Evolutionary conservation across 140 eudicot species (phyloP).

Genomic region (Cichorium intybus): DNA sequence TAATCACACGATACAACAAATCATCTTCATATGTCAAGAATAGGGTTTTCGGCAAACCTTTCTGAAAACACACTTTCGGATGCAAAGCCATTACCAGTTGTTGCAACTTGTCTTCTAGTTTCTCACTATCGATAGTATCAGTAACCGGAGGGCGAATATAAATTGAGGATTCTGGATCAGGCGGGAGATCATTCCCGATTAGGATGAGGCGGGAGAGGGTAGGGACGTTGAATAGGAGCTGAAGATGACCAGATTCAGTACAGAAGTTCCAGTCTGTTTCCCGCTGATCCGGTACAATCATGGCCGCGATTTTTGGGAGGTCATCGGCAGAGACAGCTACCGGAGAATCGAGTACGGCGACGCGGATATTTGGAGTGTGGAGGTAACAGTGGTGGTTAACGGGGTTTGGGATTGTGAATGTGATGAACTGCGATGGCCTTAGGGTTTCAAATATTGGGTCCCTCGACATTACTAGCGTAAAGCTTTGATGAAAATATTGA

Average conservation of each 20-base stretch:
- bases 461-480: conserved; percentile 33
- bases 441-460: conserved; percentile 47
- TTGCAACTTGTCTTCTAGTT: conserved; percentile 26
- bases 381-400: conserved; percentile 15
- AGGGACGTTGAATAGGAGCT: conserved; percentile 46
- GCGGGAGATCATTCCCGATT: conserved; percentile 41
- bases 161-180: conserved; percentile 11
- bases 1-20: conserved; percentile 39
- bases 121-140: not conserved
- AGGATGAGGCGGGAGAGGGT: conserved; percentile 74
- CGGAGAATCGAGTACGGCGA: conserved; percentile 83
- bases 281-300: conserved; percentile 67
- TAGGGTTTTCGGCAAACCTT: conserved; percentile 39
- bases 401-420: conserved; percentile 65
- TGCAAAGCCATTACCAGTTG: conserved; percentile 56
- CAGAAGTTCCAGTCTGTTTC: conserved; percentile 84
- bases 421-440: conserved; percentile 67
- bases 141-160: conserved; percentile 19
- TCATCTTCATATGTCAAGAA: conserved; percentile 70
- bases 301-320: conserved; percentile 52
- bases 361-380: conserved; percentile 43
- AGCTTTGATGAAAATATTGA: not conserved
- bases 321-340: conserved; percentile 8
- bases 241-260: conserved; percentile 73
- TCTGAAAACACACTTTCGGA: conserved; percentile 38